Percentiles rank a stretch among this genome's conserved stretches.
Conservation (phyloP, 2,329 filamentous ascomycete genomes). For the Alternaria sp. region DNA sequence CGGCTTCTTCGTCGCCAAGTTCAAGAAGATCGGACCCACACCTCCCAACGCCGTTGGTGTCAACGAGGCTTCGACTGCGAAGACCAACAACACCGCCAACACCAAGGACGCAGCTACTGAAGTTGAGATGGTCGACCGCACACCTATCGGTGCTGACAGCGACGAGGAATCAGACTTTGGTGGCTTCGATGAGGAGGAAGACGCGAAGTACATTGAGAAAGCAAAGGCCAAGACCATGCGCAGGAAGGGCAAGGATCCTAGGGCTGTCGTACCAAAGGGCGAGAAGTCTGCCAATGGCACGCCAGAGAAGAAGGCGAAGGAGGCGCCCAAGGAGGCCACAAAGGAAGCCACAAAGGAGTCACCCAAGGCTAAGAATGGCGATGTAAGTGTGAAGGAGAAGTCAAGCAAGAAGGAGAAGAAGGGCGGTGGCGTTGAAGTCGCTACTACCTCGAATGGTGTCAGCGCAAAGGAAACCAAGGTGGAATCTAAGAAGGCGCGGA, state of each 20-base stretch:
- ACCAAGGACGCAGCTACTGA: conserved; percentile 54
- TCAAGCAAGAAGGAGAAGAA: conserved; percentile 24
- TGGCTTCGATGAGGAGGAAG: conserved; percentile 62
- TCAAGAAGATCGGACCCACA: conserved; percentile 89
- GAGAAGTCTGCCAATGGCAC: conserved; percentile 30
- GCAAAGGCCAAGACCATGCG: conserved; percentile 54
- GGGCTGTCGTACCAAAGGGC: conserved; percentile 40
- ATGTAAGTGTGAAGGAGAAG: conserved; percentile 24
- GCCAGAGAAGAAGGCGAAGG: conserved; percentile 13
- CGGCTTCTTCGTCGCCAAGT: conserved; percentile 97
- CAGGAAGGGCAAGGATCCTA: conserved; percentile 60
- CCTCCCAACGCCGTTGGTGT: conserved; percentile 65
- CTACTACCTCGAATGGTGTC: conserved; percentile 15
- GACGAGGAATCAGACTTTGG: conserved; percentile 56
- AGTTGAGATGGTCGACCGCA: conserved; percentile 69
- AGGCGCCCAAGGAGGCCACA: conserved; percentile 6
- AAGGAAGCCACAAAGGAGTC: conserved; percentile 26
- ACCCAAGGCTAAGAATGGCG: conserved; percentile 26
- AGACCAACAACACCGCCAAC: conserved; percentile 44
- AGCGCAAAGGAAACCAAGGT: conserved; percentile 24
- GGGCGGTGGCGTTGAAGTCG: conserved; percentile 15
- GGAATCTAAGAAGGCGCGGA: conserved; percentile 27
- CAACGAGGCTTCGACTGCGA: conserved; percentile 35
- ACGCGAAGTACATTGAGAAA: conserved; percentile 58
- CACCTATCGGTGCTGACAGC: conserved; percentile 66